phyloP scores from a whole-genome alignment of 805 yeast genomes.

The Priceomyces haplophilus region DNA sequence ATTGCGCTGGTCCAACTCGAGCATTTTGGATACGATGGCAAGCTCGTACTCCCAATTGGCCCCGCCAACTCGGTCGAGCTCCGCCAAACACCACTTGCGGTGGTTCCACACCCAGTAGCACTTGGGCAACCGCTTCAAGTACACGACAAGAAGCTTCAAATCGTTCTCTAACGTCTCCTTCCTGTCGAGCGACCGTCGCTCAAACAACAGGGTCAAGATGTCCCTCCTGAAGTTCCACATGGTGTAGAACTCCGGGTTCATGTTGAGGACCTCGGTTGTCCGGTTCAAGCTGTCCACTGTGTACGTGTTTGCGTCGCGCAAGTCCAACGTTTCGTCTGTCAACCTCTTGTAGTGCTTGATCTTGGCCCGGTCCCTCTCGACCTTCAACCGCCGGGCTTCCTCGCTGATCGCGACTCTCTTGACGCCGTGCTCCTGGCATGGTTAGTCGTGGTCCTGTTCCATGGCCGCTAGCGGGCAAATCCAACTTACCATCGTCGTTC shows the following conservation, averaged over 20 bases:
- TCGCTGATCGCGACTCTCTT: conserved; percentile 56
- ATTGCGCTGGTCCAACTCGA: conserved; percentile 75
- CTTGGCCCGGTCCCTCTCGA: conserved; percentile 56
- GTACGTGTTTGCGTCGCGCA: conserved; percentile 15
- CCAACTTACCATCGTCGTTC: conserved; percentile 4
- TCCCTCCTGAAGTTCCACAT: conserved; percentile 89
- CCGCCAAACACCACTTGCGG: conserved; percentile 70
- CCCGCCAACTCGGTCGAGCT: conserved; percentile 40
- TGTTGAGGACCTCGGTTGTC: conserved; percentile 55
- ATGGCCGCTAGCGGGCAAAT: no score
- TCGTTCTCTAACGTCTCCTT: conserved; percentile 47
- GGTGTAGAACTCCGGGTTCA: conserved; percentile 86
- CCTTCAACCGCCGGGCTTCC: conserved; percentile 53
- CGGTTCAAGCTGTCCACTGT: conserved; percentile 41
- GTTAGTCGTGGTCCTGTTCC: conserved; percentile 18
- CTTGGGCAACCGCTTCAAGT: conserved; percentile 71
- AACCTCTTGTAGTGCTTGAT: conserved; percentile 54
- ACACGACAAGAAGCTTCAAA: conserved; percentile 54
- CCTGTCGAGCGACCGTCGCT: conserved; percentile 10
- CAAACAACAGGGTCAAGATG: conserved; percentile 42
- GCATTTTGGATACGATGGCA: conserved; percentile 61
- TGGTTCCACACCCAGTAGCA: conserved; percentile 98
- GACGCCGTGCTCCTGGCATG: conserved; percentile 60
- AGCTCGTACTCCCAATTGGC: conserved; percentile 74
- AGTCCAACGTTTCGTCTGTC: conserved; percentile 40